A percentile compares a stretch with the other conserved stretches of the same genome.
These are phyloP conservation scores for Mallotus japonicus DNA, from an alignment of 441 rosid species.

Conservation along the genomic window DNA sequence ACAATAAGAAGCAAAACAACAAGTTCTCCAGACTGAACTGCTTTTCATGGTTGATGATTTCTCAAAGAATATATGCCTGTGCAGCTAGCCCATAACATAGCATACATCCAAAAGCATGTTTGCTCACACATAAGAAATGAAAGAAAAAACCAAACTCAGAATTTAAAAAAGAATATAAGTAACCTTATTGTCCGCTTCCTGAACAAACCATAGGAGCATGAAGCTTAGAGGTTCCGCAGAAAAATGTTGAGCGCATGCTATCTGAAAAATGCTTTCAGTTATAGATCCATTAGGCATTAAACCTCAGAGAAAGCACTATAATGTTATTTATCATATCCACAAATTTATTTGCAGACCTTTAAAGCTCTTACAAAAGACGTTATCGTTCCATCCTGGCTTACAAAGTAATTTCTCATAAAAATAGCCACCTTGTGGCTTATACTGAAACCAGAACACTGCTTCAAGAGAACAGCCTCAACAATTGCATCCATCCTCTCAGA, in stretches of 20 bases:
- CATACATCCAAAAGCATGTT: background rate
- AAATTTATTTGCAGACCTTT: constrained; percentile 52
- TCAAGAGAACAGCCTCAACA: constrained; percentile 73
- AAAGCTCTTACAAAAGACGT: constrained; percentile 81
- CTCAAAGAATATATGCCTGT: background rate
- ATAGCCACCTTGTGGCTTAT: constrained; percentile 72
- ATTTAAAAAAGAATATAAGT: constrained; percentile 7
- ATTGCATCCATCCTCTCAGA: constrained; percentile 84
- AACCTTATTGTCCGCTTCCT: constrained; percentile 55
- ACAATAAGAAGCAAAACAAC: constrained; percentile 6
- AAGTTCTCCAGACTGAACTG: background rate
- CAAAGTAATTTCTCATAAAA: constrained; percentile 74
- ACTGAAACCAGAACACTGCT: constrained; percentile 68
- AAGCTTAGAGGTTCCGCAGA: constrained; percentile 65
- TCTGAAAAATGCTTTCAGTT: constrained; percentile 43
- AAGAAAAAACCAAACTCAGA: background rate
- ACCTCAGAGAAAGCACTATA: background rate
- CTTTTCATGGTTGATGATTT: constrained; percentile 2
- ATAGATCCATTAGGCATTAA: constrained; percentile 18
- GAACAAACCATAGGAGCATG: constrained; percentile 50
- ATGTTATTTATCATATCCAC: constrained; percentile 6
- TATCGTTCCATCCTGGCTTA: constrained; percentile 79
- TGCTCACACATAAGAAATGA: background rate
- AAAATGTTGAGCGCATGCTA: constrained; percentile 87
- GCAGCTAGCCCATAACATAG: background rate